Conservation (phyloP, 163 green algal species). For the Chlamydomonas reinhardtii region DNA sequence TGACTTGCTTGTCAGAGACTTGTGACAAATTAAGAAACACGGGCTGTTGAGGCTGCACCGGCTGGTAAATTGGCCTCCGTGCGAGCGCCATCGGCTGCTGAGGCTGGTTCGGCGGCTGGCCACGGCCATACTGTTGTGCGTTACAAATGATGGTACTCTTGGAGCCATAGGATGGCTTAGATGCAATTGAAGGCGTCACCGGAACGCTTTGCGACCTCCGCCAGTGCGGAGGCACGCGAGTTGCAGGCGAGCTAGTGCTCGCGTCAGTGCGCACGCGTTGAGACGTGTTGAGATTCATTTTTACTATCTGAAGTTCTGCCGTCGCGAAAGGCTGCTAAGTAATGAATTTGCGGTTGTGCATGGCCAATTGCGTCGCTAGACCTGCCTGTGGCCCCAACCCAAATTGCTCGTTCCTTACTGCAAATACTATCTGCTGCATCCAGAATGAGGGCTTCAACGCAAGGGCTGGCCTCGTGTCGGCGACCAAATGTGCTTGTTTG, state of each 20-base stretch:
- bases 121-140: constrained; percentile 5
- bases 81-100: constrained; percentile 29
- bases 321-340: too few relatives aligned
- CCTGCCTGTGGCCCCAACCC: too few relatives aligned
- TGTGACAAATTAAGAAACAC: constrained; percentile 57
- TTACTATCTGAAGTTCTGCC: background rate
- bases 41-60: constrained; percentile 19
- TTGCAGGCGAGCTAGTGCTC: background rate
- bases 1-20: constrained; percentile 75
- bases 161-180: background rate
- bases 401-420: too few relatives aligned
- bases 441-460: too few relatives aligned
- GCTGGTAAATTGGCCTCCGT: constrained; percentile 16
- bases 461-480: too few relatives aligned
- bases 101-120: constrained; percentile 14
- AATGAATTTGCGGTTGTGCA: too few relatives aligned
- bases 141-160: background rate
- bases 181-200: background rate
- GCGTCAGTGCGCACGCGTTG: constrained; percentile 16
- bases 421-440: too few relatives aligned
- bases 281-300: background rate
- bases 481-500: background rate
- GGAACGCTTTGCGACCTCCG: background rate
- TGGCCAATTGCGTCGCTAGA: too few relatives aligned
- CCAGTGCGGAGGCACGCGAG: background rate